Evolutionary conservation across 1,139 yeast genomes (phyloP).

Genomic region (Geotrichum carabidarum): DNA sequence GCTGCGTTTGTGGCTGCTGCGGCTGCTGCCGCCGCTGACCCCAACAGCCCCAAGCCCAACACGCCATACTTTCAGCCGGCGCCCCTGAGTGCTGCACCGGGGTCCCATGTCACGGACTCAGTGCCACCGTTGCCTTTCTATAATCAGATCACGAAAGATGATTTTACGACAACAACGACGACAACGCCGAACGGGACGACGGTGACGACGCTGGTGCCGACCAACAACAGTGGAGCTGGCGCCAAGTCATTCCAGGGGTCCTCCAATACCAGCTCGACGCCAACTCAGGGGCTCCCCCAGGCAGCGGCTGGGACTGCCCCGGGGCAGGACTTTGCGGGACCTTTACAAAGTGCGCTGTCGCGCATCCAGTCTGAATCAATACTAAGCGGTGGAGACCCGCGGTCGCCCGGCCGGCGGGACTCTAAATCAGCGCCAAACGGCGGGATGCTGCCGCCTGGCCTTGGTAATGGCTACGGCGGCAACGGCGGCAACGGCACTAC

Average conservation of each 20-base stretch:
- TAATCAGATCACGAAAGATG: constrained; percentile 84
- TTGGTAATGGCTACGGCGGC: too few species aligned
- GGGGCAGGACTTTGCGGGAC: constrained; percentile 19
- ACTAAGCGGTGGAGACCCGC: neutral
- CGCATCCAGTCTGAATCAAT: too few species aligned
- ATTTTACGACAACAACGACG: constrained; percentile 75
- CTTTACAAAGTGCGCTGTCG: constrained; percentile 16
- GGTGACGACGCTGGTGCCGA: constrained; percentile 80
- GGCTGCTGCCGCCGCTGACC: neutral
- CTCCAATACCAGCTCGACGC: constrained; percentile 5
- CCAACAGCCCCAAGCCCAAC: neutral
- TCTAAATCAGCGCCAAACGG: neutral
- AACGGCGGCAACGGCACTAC: too few species aligned
- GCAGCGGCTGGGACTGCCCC: neutral
- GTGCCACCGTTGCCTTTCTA: constrained; percentile 71
- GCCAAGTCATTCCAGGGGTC: constrained; percentile 44
- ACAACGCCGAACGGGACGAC: constrained; percentile 94
- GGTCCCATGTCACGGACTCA: constrained; percentile 12
- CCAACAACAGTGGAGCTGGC: constrained; percentile 34
- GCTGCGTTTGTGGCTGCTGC: constrained; percentile 29
- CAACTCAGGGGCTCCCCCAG: constrained; percentile 4
- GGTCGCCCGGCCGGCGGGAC: neutral
- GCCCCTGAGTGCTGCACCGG: constrained; percentile 5
- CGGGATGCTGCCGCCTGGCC: too few species aligned
- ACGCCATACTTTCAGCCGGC: neutral